phyloP scores from a whole-genome alignment of 257 asterid species.

The Voacanga thouarsii region DNA sequence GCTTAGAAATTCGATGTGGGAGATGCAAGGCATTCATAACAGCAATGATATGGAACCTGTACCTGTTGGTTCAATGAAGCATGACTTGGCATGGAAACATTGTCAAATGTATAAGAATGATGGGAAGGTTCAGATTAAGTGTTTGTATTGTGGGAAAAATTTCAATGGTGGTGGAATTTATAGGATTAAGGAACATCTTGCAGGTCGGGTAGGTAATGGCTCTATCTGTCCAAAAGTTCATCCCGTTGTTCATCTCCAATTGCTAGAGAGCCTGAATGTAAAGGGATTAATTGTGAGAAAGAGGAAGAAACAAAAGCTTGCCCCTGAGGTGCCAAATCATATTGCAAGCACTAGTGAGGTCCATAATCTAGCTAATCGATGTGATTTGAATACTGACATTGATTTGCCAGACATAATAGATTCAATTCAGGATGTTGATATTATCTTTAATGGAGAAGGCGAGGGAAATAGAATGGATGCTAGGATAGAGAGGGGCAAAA shows the following conservation, averaged over 20 bases:
- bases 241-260: constrained; percentile 61
- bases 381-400: constrained; percentile 46
- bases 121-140: constrained; percentile 69
- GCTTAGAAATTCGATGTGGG: too few species aligned
- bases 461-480: constrained; percentile 29
- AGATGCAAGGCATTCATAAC: too few species aligned
- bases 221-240: constrained; percentile 79
- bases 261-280: constrained; percentile 68
- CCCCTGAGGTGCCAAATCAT: constrained; percentile 44
- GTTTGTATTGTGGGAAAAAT: constrained; percentile 81
- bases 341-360: constrained; percentile 35
- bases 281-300: constrained; percentile 54
- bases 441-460: constrained; percentile 41
- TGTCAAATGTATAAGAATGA: constrained; percentile 87
- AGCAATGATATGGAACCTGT: constrained; percentile 65
- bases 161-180: constrained; percentile 97
- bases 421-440: constrained; percentile 46
- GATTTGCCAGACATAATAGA: constrained; percentile 62
- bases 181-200: constrained; percentile 90
- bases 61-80: constrained; percentile 78
- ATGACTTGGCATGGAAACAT: constrained; percentile 96
- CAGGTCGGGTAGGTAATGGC: constrained; percentile 92
- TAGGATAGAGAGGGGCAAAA: constrained; percentile 63
- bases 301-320: constrained; percentile 63
- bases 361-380: constrained; percentile 30